These are phyloP conservation scores for Tillandsia fasciculata DNA, from an alignment of 176 grass and related monocot genomes.

Conservation along the genomic window DNA sequence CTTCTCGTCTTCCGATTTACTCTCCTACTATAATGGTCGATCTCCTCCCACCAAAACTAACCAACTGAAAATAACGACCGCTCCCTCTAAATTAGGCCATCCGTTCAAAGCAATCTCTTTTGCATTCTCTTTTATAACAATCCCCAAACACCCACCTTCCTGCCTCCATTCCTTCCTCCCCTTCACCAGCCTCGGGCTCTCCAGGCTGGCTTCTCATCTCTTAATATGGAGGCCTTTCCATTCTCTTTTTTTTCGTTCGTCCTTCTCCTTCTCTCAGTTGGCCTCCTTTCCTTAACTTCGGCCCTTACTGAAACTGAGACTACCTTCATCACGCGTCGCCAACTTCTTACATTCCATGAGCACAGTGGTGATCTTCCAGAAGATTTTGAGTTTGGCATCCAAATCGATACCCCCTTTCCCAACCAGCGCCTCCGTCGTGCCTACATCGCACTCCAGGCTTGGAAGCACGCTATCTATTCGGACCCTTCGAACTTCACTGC, in stretches of 20 bases:
- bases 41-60: not conserved
- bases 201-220: not conserved
- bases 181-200: not conserved
- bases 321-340: constrained; percentile 19
- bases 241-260: not conserved
- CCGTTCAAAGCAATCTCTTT: not conserved
- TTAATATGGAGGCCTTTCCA: not conserved
- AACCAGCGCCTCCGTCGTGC: constrained; percentile 28
- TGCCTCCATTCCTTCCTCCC: not conserved
- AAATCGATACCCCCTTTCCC: constrained; percentile 21
- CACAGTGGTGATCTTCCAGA: constrained; percentile 16
- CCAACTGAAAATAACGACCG: not conserved
- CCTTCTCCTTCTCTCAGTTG: constrained; percentile 7
- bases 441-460: constrained; percentile 37
- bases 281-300: constrained; percentile 4
- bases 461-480: constrained; percentile 33
- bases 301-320: constrained; percentile 20
- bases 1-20: too few relatives aligned
- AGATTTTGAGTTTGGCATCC: constrained; percentile 24
- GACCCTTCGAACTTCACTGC: constrained; percentile 37
- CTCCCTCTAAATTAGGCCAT: not conserved
- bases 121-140: not conserved
- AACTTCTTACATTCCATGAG: constrained; percentile 17
- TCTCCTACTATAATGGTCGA: too few relatives aligned
- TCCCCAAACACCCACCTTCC: not conserved